These are phyloP conservation scores for Collariella sp. DNA, from an alignment of 495 filamentous ascomycete species.

Conservation along the genomic window DNA sequence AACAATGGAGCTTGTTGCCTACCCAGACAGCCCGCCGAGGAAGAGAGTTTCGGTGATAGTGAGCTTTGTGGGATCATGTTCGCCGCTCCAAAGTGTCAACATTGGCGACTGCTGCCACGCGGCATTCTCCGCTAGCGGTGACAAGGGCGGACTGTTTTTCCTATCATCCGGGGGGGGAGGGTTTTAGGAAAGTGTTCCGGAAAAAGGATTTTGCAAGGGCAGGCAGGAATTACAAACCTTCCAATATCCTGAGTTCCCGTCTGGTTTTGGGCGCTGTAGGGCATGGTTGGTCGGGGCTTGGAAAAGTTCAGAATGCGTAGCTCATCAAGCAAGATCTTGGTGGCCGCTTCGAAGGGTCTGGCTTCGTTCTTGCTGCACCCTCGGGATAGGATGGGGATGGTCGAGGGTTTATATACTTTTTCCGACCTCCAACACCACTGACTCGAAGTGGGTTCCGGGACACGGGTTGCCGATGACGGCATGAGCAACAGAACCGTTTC, in stretches of 20 bases:
- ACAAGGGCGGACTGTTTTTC: not conserved
- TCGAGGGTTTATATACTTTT: slow-evolving; percentile 2
- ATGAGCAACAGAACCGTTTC: not conserved
- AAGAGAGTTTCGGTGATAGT: slow-evolving; percentile 32
- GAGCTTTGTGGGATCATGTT: slow-evolving; percentile 30
- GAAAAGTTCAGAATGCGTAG: not conserved
- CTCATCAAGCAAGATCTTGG: not conserved
- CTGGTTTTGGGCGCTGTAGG: slow-evolving; percentile 14
- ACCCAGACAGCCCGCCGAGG: slow-evolving; percentile 1
- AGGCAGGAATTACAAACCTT: slow-evolving; percentile 14
- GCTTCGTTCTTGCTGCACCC: not conserved
- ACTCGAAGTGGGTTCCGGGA: not conserved
- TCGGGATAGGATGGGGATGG: not conserved
- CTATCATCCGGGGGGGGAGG: too few species aligned
- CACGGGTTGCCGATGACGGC: not conserved
- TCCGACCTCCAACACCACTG: not conserved
- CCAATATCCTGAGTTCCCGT: not conserved
- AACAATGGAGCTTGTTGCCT: not conserved
- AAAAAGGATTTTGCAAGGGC: not conserved
- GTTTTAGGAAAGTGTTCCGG: too few species aligned
- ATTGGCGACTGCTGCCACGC: slow-evolving; percentile 20
- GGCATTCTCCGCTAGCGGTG: not conserved
- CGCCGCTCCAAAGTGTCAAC: slow-evolving; percentile 31
- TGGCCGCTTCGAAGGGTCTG: not conserved
- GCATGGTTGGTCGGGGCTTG: slow-evolving; percentile 12